These are phyloP conservation scores for Verticillium albo-atrum DNA, from an alignment of 2,329 filamentous ascomycete genomes.

Conservation along the genomic window DNA sequence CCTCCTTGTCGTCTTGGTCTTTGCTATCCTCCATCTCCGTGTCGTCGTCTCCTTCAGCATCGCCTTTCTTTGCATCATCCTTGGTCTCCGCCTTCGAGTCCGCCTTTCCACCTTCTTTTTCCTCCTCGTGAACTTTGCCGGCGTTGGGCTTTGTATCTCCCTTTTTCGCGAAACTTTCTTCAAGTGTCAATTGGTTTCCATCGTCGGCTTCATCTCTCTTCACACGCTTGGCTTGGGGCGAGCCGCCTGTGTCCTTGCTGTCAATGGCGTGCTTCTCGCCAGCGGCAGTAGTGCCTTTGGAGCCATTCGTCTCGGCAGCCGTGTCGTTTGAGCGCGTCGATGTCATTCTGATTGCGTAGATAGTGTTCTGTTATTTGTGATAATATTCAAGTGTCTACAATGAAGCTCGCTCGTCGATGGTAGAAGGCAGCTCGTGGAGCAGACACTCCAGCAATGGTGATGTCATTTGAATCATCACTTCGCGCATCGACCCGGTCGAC, in stretches of 20 bases:
- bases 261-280: constrained; percentile 11
- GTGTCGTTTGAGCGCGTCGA: background rate
- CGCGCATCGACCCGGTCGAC: background rate
- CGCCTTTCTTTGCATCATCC: background rate
- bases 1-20: background rate
- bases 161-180: constrained; percentile 7
- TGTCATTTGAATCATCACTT: background rate
- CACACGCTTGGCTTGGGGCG: constrained; percentile 8
- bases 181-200: constrained; percentile 6
- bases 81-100: too few relatives aligned
- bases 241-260: background rate
- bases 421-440: background rate
- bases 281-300: background rate
- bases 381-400: too few relatives aligned
- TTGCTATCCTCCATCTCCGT: background rate
- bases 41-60: background rate
- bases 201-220: constrained; percentile 6
- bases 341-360: background rate
- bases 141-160: background rate
- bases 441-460: background rate
- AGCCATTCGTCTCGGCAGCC: background rate
- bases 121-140: background rate
- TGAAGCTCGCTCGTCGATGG: too few relatives aligned
- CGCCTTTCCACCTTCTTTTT: too few relatives aligned
- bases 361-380: background rate